Conservation (phyloP, 1,139 yeast species). For the Candida pseudocylindracea region DNA sequence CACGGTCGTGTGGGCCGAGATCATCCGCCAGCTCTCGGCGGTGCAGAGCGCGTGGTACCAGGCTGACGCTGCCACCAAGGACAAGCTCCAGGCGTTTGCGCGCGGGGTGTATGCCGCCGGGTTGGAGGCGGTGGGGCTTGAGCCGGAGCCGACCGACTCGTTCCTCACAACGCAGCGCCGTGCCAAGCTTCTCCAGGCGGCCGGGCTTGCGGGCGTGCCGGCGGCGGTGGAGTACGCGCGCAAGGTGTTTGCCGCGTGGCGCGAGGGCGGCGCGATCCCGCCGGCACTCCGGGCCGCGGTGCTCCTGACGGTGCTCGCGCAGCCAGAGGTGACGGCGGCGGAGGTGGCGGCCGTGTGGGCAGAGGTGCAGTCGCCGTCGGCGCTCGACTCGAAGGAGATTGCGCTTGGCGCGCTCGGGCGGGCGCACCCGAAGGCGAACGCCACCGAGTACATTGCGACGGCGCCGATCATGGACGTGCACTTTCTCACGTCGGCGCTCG, state of each 20-base stretch:
- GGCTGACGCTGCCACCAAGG: no score
- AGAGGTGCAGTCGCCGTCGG: constrained; percentile 30
- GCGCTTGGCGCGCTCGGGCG: constrained; percentile 38
- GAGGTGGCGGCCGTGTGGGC: constrained; percentile 23
- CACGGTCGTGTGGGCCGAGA: constrained; percentile 45
- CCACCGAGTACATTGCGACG: constrained; percentile 12
- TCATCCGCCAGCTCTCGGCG: constrained; percentile 8
- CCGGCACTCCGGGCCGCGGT: constrained; percentile 36
- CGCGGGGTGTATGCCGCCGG: neutral
- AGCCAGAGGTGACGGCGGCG: constrained; percentile 14
- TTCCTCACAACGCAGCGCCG: constrained; percentile 10
- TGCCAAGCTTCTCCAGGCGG: constrained; percentile 23
- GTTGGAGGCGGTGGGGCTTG: constrained; percentile 1
- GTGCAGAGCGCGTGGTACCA: no score
- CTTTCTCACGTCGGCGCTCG: constrained; percentile 28
- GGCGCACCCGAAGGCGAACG: constrained; percentile 10
- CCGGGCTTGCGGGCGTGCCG: constrained; percentile 27
- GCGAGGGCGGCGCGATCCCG: constrained; percentile 13
- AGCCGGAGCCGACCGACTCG: constrained; percentile 9
- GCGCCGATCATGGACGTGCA: constrained; percentile 58
- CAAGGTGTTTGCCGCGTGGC: constrained; percentile 16
- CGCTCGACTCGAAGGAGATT: constrained; percentile 47
- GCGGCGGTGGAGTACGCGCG: constrained; percentile 24
- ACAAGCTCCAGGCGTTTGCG: no score
- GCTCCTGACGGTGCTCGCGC: constrained; percentile 24